These are phyloP conservation scores for Beauveria asiatica DNA, from an alignment of 2,329 filamentous ascomycete species.

Conservation along the genomic window DNA sequence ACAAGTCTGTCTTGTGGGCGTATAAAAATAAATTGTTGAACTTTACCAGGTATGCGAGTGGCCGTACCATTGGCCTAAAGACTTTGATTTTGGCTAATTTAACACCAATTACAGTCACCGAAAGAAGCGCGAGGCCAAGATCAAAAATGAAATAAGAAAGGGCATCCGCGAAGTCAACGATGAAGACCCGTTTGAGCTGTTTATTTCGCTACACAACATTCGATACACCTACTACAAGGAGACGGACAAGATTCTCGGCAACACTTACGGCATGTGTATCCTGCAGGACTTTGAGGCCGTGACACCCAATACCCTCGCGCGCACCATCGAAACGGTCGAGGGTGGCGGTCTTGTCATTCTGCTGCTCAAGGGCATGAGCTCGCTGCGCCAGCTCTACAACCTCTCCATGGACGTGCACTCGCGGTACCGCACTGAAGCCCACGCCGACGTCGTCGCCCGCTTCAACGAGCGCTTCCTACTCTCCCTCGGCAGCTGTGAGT, in stretches of 20 bases:
- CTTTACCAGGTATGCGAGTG: constrained; percentile 60
- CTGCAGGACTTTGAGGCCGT: constrained; percentile 96
- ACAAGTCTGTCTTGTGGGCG: constrained; percentile 92
- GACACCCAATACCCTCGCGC: constrained; percentile 90
- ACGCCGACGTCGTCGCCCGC: constrained; percentile 85
- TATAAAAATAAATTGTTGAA: constrained; percentile 97
- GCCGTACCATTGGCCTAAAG: background rate
- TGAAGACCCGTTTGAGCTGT: constrained; percentile 94
- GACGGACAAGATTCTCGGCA: constrained; percentile 95
- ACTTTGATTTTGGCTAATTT: background rate
- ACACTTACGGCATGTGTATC: constrained; percentile 98
- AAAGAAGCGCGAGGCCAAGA: constrained; percentile 96
- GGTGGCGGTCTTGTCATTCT: constrained; percentile 87
- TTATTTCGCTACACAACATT: constrained; percentile 92
- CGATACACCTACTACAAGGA: constrained; percentile 99
- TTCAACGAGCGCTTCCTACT: constrained; percentile 98
- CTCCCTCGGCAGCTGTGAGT: constrained; percentile 88
- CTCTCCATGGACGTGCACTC: constrained; percentile 97
- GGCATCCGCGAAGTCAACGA: constrained; percentile 86
- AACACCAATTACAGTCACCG: constrained; percentile 57
- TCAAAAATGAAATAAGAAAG: constrained; percentile 95
- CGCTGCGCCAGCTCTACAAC: constrained; percentile 93
- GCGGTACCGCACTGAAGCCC: constrained; percentile 90
- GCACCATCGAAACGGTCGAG: constrained; percentile 95
- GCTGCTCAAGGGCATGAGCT: constrained; percentile 91